Conservation (phyloP, 2,329 filamentous ascomycete genomes). For the Xylaria hypoxylon region DNA sequence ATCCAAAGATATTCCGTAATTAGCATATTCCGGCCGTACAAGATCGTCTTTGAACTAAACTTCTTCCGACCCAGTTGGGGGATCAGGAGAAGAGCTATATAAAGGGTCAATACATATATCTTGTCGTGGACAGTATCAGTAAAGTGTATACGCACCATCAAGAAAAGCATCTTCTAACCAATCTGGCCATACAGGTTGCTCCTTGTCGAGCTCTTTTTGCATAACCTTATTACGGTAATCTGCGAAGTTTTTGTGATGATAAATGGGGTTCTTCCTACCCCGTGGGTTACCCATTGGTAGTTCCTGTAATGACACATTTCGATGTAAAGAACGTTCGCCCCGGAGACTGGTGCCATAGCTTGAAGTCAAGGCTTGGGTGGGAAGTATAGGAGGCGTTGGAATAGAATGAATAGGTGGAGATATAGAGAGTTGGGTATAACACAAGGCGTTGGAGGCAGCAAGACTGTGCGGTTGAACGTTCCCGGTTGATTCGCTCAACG, state of each 20-base stretch:
- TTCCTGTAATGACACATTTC: slow-evolving; percentile 52
- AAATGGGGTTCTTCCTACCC: slow-evolving; percentile 67
- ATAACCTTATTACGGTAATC: slow-evolving; percentile 74
- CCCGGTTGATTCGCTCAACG: slow-evolving; percentile 64
- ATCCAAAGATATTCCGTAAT: slow-evolving; percentile 76
- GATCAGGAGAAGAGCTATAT: slow-evolving; percentile 70
- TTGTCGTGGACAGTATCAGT: background rate
- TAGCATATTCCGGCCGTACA: slow-evolving; percentile 76
- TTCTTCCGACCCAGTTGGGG: slow-evolving; percentile 75
- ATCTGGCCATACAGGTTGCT: slow-evolving; percentile 71
- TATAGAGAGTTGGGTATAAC: slow-evolving; percentile 58
- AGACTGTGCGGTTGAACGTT: slow-evolving; percentile 61
- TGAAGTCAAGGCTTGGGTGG: slow-evolving; percentile 64
- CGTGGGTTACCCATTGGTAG: slow-evolving; percentile 50
- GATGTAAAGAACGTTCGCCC: slow-evolving; percentile 50
- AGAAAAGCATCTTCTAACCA: slow-evolving; percentile 75
- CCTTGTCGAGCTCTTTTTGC: slow-evolving; percentile 69
- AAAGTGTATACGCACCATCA: slow-evolving; percentile 63
- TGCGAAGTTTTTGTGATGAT: slow-evolving; percentile 71
- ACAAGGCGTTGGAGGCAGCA: slow-evolving; percentile 56
- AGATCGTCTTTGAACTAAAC: slow-evolving; percentile 72
- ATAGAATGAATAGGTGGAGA: slow-evolving; percentile 57
- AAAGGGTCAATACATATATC: slow-evolving; percentile 37
- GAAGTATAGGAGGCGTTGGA: slow-evolving; percentile 59
- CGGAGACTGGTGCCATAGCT: slow-evolving; percentile 57